Conservation (phyloP, 306 rosid genomes). For the Luffa aegyptiaca region DNA sequence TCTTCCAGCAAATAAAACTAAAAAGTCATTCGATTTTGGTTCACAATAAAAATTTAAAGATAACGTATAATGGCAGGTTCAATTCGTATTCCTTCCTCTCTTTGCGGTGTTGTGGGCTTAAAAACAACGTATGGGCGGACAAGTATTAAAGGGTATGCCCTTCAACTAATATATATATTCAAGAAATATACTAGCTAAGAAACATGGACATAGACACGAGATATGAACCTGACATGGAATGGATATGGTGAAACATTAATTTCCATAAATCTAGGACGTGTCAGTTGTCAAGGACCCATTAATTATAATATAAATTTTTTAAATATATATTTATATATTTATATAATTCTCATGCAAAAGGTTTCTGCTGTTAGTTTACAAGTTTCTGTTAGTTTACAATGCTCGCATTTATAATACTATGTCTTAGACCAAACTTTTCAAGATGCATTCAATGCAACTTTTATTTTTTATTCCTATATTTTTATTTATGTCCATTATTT, state of each 20-base stretch:
- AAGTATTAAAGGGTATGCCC: conserved; percentile 67
- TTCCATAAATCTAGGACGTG: neutral
- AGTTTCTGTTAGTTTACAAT: no score
- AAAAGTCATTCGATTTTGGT: neutral
- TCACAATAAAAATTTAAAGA: neutral
- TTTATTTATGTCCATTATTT: no score
- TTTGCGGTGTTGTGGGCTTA: conserved; percentile 92
- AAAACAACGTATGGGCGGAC: conserved; percentile 78
- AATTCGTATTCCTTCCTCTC: conserved; percentile 89
- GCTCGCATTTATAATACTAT: neutral
- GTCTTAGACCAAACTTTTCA: neutral
- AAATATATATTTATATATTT: no score
- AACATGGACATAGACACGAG: neutral
- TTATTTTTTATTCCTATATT: no score
- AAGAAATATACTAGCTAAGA: neutral
- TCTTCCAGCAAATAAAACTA: neutral
- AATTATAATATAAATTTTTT: no score
- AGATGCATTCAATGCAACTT: neutral
- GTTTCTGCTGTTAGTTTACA: no score
- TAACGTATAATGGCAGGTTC: conserved; percentile 63
- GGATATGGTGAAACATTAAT: neutral
- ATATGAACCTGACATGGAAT: neutral
- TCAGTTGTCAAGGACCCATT: neutral
- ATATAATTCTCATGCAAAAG: neutral
- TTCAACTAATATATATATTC: neutral